Conservation (phyloP, 1,139 yeast genomes). For the Lodderomyces beijingensis region DNA sequence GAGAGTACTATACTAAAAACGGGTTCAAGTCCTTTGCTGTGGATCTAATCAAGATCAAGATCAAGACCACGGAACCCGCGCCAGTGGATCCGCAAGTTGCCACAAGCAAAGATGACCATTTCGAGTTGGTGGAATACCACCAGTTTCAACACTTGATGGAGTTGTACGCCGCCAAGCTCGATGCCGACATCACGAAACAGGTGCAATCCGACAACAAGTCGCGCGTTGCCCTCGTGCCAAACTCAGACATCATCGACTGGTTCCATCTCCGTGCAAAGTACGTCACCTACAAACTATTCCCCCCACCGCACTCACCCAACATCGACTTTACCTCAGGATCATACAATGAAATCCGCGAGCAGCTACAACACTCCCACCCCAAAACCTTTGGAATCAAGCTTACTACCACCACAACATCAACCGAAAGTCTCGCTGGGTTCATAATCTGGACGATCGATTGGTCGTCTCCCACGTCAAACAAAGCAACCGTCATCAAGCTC, state of each 20-base stretch:
- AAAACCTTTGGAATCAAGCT: constrained; percentile 30
- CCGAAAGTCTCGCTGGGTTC: constrained; percentile 22
- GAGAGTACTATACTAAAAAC: constrained; percentile 55
- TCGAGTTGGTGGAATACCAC: constrained; percentile 25
- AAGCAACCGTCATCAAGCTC: constrained; percentile 28
- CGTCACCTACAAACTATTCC: constrained; percentile 27
- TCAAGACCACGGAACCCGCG: background rate
- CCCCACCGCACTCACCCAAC: constrained; percentile 13
- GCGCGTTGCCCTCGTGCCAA: constrained; percentile 28
- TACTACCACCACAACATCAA: constrained; percentile 10
- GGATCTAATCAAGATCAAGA: constrained; percentile 25
- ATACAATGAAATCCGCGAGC: constrained; percentile 22
- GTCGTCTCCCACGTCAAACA: constrained; percentile 15
- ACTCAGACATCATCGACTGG: constrained; percentile 37
- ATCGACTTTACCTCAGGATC: constrained; percentile 23
- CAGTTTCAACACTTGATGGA: constrained; percentile 27
- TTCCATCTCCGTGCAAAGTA: constrained; percentile 41
- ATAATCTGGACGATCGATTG: constrained; percentile 43
- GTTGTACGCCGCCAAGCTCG: constrained; percentile 19
- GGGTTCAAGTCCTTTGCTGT: constrained; percentile 56
- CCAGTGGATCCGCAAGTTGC: background rate
- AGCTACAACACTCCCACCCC: constrained; percentile 23
- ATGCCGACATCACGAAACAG: constrained; percentile 14
- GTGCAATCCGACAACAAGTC: constrained; percentile 24
- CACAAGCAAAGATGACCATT: constrained; percentile 2